Percentiles rank a stretch among this genome's conserved stretches.
phyloP scores from a whole-genome alignment of 306 rosid species.

The Purshia tridentata region DNA sequence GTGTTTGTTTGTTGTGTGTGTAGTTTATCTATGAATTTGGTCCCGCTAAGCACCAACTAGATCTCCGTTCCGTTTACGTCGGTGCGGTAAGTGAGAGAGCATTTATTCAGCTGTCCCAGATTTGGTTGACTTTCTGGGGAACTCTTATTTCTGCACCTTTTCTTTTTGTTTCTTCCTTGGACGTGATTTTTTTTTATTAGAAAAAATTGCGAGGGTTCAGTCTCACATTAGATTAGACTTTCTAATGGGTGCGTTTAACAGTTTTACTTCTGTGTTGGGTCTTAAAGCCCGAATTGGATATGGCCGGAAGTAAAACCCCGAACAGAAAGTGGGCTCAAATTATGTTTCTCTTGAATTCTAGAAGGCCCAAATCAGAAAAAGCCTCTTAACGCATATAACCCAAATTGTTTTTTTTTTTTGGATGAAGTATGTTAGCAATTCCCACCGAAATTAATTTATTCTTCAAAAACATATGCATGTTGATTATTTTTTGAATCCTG shows the following conservation, averaged over 20 bases:
- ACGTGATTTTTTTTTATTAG: neutral
- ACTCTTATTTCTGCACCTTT: too few species aligned
- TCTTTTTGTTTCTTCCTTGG: neutral
- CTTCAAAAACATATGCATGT: too few species aligned
- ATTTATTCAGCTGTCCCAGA: neutral
- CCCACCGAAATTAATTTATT: too few species aligned
- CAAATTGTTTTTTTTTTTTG: too few species aligned
- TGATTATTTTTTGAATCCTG: too few species aligned
- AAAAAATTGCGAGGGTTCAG: neutral
- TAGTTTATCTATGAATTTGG: neutral
- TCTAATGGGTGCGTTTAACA: neutral
- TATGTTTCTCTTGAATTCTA: too few species aligned
- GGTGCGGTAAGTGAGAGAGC: conserved; percentile 16
- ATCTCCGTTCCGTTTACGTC: conserved; percentile 62
- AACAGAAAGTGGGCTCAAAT: too few species aligned
- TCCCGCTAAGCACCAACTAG: neutral
- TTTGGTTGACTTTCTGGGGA: neutral
- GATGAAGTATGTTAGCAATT: too few species aligned
- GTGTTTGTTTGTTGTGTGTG: conserved; percentile 33
- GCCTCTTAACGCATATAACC: too few species aligned
- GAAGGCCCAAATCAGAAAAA: too few species aligned
- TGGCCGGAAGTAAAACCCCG: too few species aligned
- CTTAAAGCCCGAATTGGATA: neutral
- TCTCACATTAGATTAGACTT: neutral
- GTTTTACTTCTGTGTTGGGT: neutral